These are phyloP conservation scores for Septoria linicola DNA, from an alignment of 2,329 filamentous ascomycete genomes.

Conservation along the genomic window DNA sequence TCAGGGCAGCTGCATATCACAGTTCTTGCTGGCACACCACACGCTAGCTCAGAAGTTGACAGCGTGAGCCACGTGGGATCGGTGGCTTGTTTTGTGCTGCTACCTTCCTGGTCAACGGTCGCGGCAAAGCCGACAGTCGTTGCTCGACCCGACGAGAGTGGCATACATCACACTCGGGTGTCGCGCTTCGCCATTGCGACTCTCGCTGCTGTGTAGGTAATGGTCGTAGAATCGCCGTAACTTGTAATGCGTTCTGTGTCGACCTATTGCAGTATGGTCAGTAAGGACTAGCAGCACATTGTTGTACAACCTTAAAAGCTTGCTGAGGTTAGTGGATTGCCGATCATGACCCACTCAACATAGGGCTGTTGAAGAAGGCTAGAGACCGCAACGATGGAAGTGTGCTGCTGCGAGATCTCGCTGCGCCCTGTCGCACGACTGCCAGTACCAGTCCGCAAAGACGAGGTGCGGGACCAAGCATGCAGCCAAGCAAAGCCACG, in stretches of 20 bases:
- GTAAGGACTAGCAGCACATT: background rate
- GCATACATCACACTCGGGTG: too few species aligned
- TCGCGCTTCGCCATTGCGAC: too few species aligned
- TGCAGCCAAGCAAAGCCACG: background rate
- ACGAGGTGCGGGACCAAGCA: background rate
- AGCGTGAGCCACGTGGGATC: background rate
- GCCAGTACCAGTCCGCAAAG: background rate
- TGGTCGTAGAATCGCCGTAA: too few species aligned
- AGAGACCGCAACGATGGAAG: background rate
- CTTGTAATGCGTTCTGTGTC: too few species aligned
- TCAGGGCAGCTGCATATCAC: too few species aligned
- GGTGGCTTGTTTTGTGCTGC: background rate
- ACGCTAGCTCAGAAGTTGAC: background rate
- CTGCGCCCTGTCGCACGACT: background rate
- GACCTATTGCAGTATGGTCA: background rate
- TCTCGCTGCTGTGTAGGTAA: too few species aligned
- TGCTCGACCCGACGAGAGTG: too few species aligned
- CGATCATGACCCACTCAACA: conserved; percentile 7
- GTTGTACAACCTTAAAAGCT: conserved; percentile 3
- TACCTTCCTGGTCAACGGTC: background rate
- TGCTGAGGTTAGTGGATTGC: background rate
- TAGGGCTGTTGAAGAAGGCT: conserved; percentile 4
- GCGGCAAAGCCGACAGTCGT: background rate
- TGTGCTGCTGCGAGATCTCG: background rate
- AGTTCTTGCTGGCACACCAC: background rate